Evolutionary conservation across 1,284 basidiomycete species (phyloP), one percentile per base, ranked within the genome.

Genomic region (Tylopilus sp.): DNA sequence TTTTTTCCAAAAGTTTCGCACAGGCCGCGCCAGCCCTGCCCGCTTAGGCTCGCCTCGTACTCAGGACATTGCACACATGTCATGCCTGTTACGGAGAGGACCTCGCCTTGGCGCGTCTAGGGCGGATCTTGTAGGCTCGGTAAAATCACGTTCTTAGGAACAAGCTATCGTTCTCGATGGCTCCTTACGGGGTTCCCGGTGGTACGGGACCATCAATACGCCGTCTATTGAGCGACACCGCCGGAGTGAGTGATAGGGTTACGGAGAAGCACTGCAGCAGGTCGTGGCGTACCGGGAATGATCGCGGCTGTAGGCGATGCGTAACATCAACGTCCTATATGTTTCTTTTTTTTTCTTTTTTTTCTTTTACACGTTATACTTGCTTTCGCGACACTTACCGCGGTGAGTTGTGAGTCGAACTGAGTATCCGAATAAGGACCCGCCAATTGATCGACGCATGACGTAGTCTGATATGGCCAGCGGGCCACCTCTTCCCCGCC

Each of bases 381-480:
- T 34, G 39, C 29, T n/a, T 25, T 39, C 54, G 41, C n/a, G 9
- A 15, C 36, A 36, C 13, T 31, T 33, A 26, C 38, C 34, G 34
- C 42, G 19, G 23, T 26, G 30, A 41, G n/a, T 43, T 31, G 18
- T 19, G 34, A 31, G 21, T 18, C 19, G 16, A 12, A 25, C 44
- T 15, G 40, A 18, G 46, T 31, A 12, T 46, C 61, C 59, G 26
- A 52, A 63, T 60, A 62, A 53, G 63, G 59, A 29, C 35, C 19
- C 5, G n/a, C 30, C 28, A 11, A 51, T 37, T 57, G 60, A 61
- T 61, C 60, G 60, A 65, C 60, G 51, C 39, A 55, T 61, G 60
- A 61, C 60, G 60, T 61, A 65, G 34, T 39, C 33, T 52, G 41
- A 51, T 57, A 55, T 23, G 53, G 51, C n/a, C n/a, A n/a, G n/a